Percentiles rank a stretch among this genome's conserved stretches.
Evolutionary conservation across 2,329 filamentous ascomycete genomes (phyloP).

Genomic region (Penicillium sp.): DNA sequence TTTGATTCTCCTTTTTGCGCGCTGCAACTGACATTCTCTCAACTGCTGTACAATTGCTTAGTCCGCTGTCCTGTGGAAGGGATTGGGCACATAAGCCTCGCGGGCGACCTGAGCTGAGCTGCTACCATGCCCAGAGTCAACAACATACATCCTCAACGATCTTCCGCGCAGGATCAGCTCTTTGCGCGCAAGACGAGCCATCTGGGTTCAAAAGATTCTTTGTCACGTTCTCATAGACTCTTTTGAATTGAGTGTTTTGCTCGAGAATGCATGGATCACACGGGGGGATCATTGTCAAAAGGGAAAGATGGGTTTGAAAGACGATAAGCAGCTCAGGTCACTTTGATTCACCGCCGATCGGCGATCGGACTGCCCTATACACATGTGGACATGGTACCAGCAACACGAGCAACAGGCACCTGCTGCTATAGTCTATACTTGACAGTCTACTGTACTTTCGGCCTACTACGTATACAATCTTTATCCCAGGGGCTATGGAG

Average conservation of each 20-base stretch:
- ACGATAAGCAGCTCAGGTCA: conserved; percentile 2
- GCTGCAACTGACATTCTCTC: conserved; percentile 27
- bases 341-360: conserved; percentile 14
- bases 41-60: conserved; percentile 25
- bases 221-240: conserved; percentile 37
- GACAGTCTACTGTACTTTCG: too few species aligned
- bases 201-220: conserved; percentile 34
- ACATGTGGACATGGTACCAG: too few species aligned
- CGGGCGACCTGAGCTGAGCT: not conserved
- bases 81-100: not conserved
- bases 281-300: conserved; percentile 37
- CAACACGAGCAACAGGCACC: too few species aligned
- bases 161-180: conserved; percentile 26
- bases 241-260: conserved; percentile 39
- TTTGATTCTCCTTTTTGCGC: conserved; percentile 31
- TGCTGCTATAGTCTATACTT: too few species aligned
- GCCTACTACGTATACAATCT: too few species aligned
- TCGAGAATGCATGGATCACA: conserved; percentile 36
- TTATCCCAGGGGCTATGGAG: too few species aligned
- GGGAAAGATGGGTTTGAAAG: conserved; percentile 5
- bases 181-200: conserved; percentile 33
- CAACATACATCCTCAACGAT: conserved; percentile 30
- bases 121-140: not conserved
- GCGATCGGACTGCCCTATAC: not conserved
- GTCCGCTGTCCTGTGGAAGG: too few species aligned